phyloP scores from a whole-genome alignment of 768 basidiomycete genomes.

The Amyloporia xantha region DNA sequence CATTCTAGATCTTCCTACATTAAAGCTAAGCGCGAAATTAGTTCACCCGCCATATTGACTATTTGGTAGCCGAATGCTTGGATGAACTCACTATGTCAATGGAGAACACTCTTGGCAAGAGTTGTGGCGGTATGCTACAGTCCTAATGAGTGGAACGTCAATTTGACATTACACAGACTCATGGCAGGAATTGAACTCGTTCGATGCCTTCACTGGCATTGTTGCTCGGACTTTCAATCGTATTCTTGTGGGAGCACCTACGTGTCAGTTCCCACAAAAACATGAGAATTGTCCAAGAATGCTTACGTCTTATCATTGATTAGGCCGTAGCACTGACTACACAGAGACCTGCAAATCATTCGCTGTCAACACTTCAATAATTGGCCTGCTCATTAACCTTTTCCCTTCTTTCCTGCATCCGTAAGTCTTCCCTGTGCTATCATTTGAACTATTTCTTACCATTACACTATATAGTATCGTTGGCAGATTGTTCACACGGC shows the following conservation, averaged over 20 bases:
- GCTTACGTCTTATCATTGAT: neutral
- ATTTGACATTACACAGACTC: neutral
- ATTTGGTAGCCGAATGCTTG: neutral
- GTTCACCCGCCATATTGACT: conserved; percentile 5
- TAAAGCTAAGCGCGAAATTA: neutral
- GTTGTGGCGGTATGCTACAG: neutral
- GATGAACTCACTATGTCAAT: neutral
- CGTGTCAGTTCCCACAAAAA: neutral
- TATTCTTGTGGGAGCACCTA: conserved; percentile 1
- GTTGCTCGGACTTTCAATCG: conserved; percentile 3
- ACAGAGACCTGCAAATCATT: neutral
- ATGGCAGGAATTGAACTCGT: conserved; percentile 3
- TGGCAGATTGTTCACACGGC: neutral
- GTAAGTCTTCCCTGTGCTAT: neutral
- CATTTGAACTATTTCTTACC: neutral
- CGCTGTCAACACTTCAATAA: neutral
- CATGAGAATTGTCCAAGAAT: neutral
- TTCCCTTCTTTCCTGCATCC: conserved; percentile 3
- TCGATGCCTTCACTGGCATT: neutral
- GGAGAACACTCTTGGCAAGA: conserved; percentile 1
- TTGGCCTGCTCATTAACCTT: conserved; percentile 1
- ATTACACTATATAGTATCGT: conserved; percentile 2
- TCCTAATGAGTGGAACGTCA: neutral
- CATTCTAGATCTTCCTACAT: neutral
- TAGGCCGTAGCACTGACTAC: conserved; percentile 4